These are phyloP conservation scores for Nemania sp. DNA, from an alignment of 2,329 filamentous ascomycete genomes.

Conservation along the genomic window DNA sequence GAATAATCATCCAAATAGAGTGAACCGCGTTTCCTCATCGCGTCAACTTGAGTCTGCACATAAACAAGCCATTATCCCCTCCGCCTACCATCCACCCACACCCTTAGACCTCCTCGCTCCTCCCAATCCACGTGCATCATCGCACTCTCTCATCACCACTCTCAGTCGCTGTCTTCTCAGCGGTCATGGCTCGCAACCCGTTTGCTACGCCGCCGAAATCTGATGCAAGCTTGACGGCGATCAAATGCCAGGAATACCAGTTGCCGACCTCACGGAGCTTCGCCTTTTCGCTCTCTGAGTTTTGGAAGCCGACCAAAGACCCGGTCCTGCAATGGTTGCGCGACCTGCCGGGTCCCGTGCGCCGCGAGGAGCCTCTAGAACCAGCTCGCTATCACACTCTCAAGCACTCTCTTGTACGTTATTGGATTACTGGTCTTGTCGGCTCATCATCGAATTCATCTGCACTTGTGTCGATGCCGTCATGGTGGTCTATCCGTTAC, in stretches of 20 bases:
- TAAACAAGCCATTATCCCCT: background rate
- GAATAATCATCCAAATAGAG: background rate
- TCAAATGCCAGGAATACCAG: constrained; percentile 27
- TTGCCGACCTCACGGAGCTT: constrained; percentile 34
- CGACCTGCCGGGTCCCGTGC: constrained; percentile 28
- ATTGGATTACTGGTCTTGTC: background rate
- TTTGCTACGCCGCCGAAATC: constrained; percentile 9
- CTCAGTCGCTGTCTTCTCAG: background rate
- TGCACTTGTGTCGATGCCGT: background rate
- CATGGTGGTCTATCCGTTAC: background rate
- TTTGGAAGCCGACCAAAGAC: constrained; percentile 33
- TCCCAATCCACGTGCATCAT: background rate
- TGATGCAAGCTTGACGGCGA: constrained; percentile 1
- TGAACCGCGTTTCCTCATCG: background rate
- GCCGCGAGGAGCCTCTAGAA: constrained; percentile 26
- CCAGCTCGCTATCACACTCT: constrained; percentile 27
- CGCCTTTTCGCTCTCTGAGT: constrained; percentile 33
- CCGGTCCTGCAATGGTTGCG: constrained; percentile 38
- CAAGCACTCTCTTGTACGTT: constrained; percentile 37
- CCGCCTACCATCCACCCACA: background rate
- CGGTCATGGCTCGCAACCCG: background rate
- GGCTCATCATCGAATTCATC: background rate
- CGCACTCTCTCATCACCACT: background rate
- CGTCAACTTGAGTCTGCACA: background rate
- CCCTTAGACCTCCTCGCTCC: constrained; percentile 2